Conservation (phyloP, 176 grass and related monocot genomes). For the Oryza australiensis region DNA sequence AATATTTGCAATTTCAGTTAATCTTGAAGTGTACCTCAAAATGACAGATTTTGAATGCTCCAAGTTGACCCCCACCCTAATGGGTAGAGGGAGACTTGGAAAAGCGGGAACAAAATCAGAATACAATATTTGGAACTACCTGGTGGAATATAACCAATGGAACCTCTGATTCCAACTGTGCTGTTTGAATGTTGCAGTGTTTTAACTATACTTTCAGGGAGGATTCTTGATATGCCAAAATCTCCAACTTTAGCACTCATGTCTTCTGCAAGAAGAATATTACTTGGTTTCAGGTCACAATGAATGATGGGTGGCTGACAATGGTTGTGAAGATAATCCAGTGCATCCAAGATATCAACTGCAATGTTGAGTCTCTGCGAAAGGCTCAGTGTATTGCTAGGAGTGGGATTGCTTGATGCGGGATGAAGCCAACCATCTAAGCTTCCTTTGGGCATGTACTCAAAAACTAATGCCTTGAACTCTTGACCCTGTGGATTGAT, state of each 20-base stretch:
- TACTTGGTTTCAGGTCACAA: conserved; percentile 66
- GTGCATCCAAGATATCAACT: conserved; percentile 27
- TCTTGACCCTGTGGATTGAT: conserved; percentile 33
- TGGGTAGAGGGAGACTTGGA: too few species aligned
- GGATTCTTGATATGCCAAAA: conserved; percentile 47
- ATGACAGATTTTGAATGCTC: background rate
- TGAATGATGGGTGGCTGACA: conserved; percentile 39
- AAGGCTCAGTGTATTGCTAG: background rate
- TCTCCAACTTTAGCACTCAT: conserved; percentile 48
- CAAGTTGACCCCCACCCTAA: too few species aligned
- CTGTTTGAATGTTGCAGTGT: background rate
- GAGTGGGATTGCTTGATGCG: background rate
- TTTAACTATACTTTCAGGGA: conserved; percentile 11
- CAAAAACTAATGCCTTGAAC: conserved; percentile 39
- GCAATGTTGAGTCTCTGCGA: conserved; percentile 29
- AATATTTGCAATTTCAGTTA: background rate
- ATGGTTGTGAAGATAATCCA: conserved; percentile 33
- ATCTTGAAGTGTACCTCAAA: background rate
- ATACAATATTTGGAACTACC: background rate
- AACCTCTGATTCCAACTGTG: conserved; percentile 44
- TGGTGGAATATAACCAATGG: conserved; percentile 57
- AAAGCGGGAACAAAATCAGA: background rate
- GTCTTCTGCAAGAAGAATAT: conserved; percentile 54
- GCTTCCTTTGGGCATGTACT: conserved; percentile 35
- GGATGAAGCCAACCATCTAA: conserved; percentile 43